Percentiles rank a stretch among this genome's conserved stretches.
phyloP scores from a whole-genome alignment of 2,329 filamentous ascomycete species.

The Elsinoe arachidis region DNA sequence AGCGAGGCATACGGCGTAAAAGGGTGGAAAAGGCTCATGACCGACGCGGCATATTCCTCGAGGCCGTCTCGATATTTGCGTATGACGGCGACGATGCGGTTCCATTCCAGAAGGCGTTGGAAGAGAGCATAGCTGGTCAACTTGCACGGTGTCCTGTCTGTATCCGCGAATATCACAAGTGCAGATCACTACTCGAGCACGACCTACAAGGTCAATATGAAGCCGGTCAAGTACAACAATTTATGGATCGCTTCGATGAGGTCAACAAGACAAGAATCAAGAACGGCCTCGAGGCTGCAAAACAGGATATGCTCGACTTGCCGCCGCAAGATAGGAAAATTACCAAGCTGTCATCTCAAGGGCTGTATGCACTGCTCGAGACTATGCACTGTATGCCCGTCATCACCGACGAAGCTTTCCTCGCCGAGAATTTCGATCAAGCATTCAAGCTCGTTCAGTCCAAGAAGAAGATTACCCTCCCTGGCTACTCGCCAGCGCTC shows the following conservation, averaged over 20 bases:
- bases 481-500: conserved; percentile 70
- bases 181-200: conserved; percentile 32
- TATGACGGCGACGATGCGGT: conserved; percentile 40
- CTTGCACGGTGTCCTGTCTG: conserved; percentile 43
- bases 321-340: conserved; percentile 45
- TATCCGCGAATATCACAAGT: conserved; percentile 40
- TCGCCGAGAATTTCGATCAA: conserved; percentile 60
- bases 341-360: conserved; percentile 44
- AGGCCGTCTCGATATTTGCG: conserved; percentile 38
- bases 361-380: conserved; percentile 78
- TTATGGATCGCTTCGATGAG: conserved; percentile 38
- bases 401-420: conserved; percentile 48
- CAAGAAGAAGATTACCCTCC: conserved; percentile 69
- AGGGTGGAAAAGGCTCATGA: conserved; percentile 33
- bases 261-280: conserved; percentile 38
- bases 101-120: conserved; percentile 34
- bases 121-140: conserved; percentile 31
- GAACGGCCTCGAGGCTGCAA: conserved; percentile 34
- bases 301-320: conserved; percentile 32
- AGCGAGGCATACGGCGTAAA: conserved; percentile 20
- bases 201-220: conserved; percentile 36
- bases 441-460: conserved; percentile 75
- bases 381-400: conserved; percentile 77
- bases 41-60: conserved; percentile 34
- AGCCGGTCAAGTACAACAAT: conserved; percentile 35